Base-by-base conservation (phyloP, 768 basidiomycete genomes). In the Rhizopogon vinicolor region DNA sequence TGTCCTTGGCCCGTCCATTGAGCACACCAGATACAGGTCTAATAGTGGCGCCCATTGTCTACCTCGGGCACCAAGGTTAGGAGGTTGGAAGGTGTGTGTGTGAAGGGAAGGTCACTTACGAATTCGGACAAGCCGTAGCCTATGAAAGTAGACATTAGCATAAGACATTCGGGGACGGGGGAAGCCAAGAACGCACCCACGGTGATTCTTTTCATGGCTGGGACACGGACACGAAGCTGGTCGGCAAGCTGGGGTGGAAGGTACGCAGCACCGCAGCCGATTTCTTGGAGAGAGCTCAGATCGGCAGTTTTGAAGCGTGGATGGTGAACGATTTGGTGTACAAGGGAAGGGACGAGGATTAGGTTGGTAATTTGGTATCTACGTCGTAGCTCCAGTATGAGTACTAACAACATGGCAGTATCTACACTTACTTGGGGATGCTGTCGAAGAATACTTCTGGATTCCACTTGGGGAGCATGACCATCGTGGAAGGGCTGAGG, bases 41-140 rank as follows among this genome's bases (percentile, higher is more conserved):
- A 0, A 62, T 58, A 1, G 80, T 63, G 2, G 78, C 78, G 3
- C 74, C 71, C 28, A 85, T 74, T 1, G 84, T 85, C 83, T 86
- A 56, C 41, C 51, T 16, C 35, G 19, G 12, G 1, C 29, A 2
- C 3, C 43, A 3, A 22, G 10, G 18, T 50, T 9, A 13, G 44
- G 31, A 25, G 14, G 22, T 14, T n/a, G 7, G 29, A 19, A 41
- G 44, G 45, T 31, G 25, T 25, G 25, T 25, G 31, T 51, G 48
- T 22, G 33, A 41, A 43, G 14, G 22, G 25, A 7, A 8, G 14
- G 28, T 35, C 4, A 72, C 83, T 57, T 58, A 82, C 82, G 35
- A 64, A 64, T 73, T 86, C 84, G 0, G 83, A 83, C 74, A 84
- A 77, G 14, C 85, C 86, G 57, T 84, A 87, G 0, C 83, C 84